Conservation (phyloP, 805 yeast species). For the Hermanozyma aechmeae region DNA sequence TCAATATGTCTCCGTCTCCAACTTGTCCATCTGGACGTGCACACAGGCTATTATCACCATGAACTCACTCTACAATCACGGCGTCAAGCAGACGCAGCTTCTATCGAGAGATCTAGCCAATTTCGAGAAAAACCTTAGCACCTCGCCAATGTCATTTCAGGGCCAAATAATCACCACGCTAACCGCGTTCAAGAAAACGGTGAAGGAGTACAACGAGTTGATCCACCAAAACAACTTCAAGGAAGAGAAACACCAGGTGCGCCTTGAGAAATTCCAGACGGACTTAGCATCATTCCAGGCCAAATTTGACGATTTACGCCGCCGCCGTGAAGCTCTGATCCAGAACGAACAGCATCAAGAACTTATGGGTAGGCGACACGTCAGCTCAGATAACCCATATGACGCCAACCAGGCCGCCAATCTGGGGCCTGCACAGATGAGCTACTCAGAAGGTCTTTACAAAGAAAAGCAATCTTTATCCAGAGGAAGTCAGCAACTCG, state of each 20-base stretch:
- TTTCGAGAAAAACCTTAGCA: slow-evolving; percentile 56
- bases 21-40: too few relatives aligned
- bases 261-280: slow-evolving; percentile 49
- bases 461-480: slow-evolving; percentile 58
- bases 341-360: slow-evolving; percentile 42
- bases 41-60: too few relatives aligned
- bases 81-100: slow-evolving; percentile 72
- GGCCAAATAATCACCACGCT: slow-evolving; percentile 76
- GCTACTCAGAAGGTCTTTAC: slow-evolving; percentile 53
- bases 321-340: slow-evolving; percentile 43
- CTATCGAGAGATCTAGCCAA: slow-evolving; percentile 58
- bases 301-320: slow-evolving; percentile 46
- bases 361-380: slow-evolving; percentile 43
- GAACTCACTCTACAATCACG: slow-evolving; percentile 89
- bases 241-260: slow-evolving; percentile 39
- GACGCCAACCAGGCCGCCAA: slow-evolving; percentile 15
- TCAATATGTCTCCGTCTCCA: too few relatives aligned
- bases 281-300: slow-evolving; percentile 37
- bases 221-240: slow-evolving; percentile 49
- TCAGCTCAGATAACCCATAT: slow-evolving; percentile 42
- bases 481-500: slow-evolving; percentile 74
- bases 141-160: slow-evolving; percentile 68
- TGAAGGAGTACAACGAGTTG: slow-evolving; percentile 56
- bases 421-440: slow-evolving; percentile 16
- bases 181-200: slow-evolving; percentile 64